Percentiles rank a stretch among this genome's conserved stretches.
Conservation (phyloP, 1,284 basidiomycete genomes). For the Cerrena zonata region DNA sequence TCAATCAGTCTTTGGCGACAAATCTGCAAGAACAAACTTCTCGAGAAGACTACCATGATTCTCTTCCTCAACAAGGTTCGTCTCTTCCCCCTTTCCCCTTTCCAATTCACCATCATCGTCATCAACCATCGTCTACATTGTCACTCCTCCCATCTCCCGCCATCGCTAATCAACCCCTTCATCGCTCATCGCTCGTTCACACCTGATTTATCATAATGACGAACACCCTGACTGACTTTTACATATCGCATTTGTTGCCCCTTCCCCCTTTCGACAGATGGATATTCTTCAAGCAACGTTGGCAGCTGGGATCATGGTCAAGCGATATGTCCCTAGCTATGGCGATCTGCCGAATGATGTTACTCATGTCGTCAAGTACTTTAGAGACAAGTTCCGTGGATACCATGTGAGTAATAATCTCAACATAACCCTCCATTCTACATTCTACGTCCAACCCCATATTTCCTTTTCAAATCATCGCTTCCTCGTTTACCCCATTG, state of each 20-base stretch:
- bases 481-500: too few species aligned
- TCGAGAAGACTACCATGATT: conserved; percentile 51
- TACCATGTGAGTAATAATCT: conserved; percentile 27
- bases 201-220: too few species aligned
- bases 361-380: conserved; percentile 28
- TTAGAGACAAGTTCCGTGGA: conserved; percentile 30
- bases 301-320: conserved; percentile 52
- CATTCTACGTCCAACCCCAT: too few species aligned
- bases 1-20: conserved; percentile 54
- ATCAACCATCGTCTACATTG: too few species aligned
- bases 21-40: conserved; percentile 49
- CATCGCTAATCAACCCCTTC: too few species aligned
- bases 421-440: too few species aligned
- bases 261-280: conserved; percentile 33
- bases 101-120: conserved; percentile 1
- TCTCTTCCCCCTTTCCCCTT: not conserved
- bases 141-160: too few species aligned
- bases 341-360: conserved; percentile 56
- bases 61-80: conserved; percentile 61
- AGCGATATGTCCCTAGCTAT: conserved; percentile 58
- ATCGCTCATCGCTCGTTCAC: too few species aligned
- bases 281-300: conserved; percentile 57
- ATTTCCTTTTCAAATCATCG: too few species aligned
- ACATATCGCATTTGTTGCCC: not conserved
- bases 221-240: not conserved